These are phyloP conservation scores for Boeremia exigua DNA, from an alignment of 2,329 filamentous ascomycete genomes.

Conservation along the genomic window DNA sequence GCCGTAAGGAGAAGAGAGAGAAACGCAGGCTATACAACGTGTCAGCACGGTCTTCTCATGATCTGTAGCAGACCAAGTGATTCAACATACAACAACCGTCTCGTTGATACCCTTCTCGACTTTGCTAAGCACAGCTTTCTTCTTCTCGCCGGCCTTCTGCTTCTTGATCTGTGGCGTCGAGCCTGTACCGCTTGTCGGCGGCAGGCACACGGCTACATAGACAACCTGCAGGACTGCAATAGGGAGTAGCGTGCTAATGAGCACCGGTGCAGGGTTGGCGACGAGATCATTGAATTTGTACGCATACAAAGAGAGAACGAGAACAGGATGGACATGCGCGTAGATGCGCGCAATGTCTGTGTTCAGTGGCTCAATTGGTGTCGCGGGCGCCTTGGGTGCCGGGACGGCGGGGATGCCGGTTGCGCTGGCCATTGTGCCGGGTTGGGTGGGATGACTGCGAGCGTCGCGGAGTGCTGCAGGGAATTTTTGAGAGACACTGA, in stretches of 20 bases:
- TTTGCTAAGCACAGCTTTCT: constrained; percentile 32
- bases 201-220: constrained; percentile 66
- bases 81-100: constrained; percentile 51
- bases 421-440: constrained; percentile 31
- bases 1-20: constrained; percentile 69
- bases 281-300: constrained; percentile 72
- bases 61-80: background rate
- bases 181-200: constrained; percentile 55
- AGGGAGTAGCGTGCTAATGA: constrained; percentile 66
- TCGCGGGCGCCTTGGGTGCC: constrained; percentile 31
- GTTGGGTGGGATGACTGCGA: background rate
- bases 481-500: background rate
- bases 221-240: constrained; percentile 68
- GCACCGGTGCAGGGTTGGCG: constrained; percentile 69
- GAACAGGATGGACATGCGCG: constrained; percentile 70
- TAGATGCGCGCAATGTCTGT: constrained; percentile 60
- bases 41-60: constrained; percentile 7
- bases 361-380: constrained; percentile 56
- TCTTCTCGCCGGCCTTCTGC: constrained; percentile 56
- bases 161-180: constrained; percentile 53
- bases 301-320: constrained; percentile 70
- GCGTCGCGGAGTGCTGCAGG: background rate
- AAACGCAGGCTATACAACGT: constrained; percentile 65
- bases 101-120: constrained; percentile 32
- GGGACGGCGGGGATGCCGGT: constrained; percentile 32